Base-by-base conservation (phyloP, 2,329 filamentous ascomycete species). In the Waltergamsia citrina region DNA sequence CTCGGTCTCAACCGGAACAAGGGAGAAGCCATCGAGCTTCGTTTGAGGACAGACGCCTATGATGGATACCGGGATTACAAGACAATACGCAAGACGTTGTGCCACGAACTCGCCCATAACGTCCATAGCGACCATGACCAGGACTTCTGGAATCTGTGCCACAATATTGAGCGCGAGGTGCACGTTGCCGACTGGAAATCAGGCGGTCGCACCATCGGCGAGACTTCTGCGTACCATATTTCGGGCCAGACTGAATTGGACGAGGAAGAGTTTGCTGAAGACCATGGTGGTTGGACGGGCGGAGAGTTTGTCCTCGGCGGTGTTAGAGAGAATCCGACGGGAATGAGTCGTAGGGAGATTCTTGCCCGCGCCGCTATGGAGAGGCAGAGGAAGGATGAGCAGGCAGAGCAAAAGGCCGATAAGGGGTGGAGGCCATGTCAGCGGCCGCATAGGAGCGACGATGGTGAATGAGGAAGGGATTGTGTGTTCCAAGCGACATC, bases 81-180 rank as follows among this genome's bases (percentile, higher is more conserved):
- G 47, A 88, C 82, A 0, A 93, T 98, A 32, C 74, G 92, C 33
- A 85, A 84, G 46, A 96, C 92, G 29, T 66, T 98, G 10, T 96
- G 90, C 52, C 92, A 98, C 60, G 92, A 98, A 63, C 67, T 98
- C 14, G 81, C 88, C 43, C 92, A 98, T 57, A 95, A 94, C 48
- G 85, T 94, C 8, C 81, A 82, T 59, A 69, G 82, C 0, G 76
- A 82, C 0, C 92, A 98, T 55, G 87, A 96, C 56, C 67, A 76
- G 14, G 63, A 83, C 30, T 98, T 98, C 51, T 96, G 92, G 90
- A 74, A 86, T 34, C 56, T 98, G 47, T 94, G 85, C 44, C 79
- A 78, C 45, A 71, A 81, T 63, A 93, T 95, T 49, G 88, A 96
- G 65, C 69, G 71, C 33, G 90, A 95, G 63, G 90, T 95, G 4